Base-by-base conservation (phyloP, 352 stramenopile species). In the Globisporangium camurandrum region DNA sequence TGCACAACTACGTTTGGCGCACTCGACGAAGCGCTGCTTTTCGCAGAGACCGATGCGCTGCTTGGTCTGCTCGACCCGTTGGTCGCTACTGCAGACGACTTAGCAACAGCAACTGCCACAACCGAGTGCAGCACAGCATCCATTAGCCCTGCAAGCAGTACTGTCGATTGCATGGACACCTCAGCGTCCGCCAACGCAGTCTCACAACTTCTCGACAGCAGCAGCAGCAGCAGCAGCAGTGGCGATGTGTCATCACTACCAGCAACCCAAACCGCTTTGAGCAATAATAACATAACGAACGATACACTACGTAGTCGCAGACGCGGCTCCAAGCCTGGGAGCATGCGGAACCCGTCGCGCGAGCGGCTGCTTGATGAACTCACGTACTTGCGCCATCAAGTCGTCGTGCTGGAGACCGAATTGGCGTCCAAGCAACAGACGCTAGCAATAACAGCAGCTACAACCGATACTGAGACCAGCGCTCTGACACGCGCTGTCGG, bases 281-380 rank as follows among this genome's bases (percentile, higher is more conserved):
- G 47, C 17, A n/a, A 8, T 26, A 46, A 27, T 11, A 46, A 4
- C 36, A 37, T 1, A 4, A 23, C 9, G 33, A 52, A 10, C 19
- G 22, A 4, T 3, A 8, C 11, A 39, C 3, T 24, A 20, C 16
- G 20, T 14, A 40, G 9, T 10, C 20, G 38, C 11, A 41, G 36
- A 8, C 49, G 49, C 28, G 22, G 5, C 14, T 19, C 26, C 23
- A 57, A 57, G 42, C 33, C 51, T 2, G 50, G 56, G 5, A 47
- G 28, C 19, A 48, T 42, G 37, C 56, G 49, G 42, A 62, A 55
- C 16, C 42, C 38, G 20, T 55, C 34, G 3, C 64, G 56, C 34
- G 60, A 68, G 17, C 60, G 60, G 4, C 39, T 59, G 42, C 54
- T 57, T 39, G 30, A 54, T 4, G 61, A 69, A 17, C 51, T 66